These are phyloP conservation scores for Xylaria castorea DNA, from an alignment of 495 filamentous ascomycete species.

Conservation along the genomic window DNA sequence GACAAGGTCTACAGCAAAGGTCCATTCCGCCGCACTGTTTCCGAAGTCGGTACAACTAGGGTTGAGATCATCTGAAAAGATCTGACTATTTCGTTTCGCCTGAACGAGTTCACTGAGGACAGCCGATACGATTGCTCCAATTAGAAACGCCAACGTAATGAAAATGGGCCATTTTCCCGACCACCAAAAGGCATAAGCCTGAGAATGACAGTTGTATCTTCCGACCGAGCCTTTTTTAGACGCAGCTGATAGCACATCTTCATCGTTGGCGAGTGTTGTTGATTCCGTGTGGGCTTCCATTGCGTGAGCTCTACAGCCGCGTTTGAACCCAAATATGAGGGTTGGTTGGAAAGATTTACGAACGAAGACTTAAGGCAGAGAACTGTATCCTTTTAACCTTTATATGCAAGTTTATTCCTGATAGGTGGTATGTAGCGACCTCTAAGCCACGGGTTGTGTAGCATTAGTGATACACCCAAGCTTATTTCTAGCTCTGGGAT, in stretches of 20 bases:
- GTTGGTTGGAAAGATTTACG: not conserved
- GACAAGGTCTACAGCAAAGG: constrained; percentile 11
- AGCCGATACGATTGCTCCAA: not conserved
- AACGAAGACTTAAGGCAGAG: not conserved
- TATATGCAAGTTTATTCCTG: not conserved
- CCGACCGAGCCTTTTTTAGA: not conserved
- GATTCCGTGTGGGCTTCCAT: not conserved
- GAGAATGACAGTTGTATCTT: not conserved
- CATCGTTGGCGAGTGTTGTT: not conserved
- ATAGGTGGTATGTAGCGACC: not conserved
- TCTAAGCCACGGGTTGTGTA: too few species aligned
- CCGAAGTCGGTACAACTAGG: constrained; percentile 15
- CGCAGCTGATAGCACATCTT: not conserved
- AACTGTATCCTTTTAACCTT: not conserved
- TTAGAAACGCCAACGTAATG: not conserved
- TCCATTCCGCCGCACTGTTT: constrained; percentile 4
- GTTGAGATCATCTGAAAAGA: not conserved
- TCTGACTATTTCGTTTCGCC: not conserved
- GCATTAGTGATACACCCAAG: too few species aligned
- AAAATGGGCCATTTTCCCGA: not conserved
- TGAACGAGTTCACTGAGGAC: not conserved
- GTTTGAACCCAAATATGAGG: not conserved
- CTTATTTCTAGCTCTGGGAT: too few species aligned
- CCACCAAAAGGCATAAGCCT: not conserved
- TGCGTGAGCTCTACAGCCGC: not conserved